These are phyloP conservation scores for Pythium oligandrum DNA, from an alignment of 352 stramenopile genomes.

Conservation along the genomic window DNA sequence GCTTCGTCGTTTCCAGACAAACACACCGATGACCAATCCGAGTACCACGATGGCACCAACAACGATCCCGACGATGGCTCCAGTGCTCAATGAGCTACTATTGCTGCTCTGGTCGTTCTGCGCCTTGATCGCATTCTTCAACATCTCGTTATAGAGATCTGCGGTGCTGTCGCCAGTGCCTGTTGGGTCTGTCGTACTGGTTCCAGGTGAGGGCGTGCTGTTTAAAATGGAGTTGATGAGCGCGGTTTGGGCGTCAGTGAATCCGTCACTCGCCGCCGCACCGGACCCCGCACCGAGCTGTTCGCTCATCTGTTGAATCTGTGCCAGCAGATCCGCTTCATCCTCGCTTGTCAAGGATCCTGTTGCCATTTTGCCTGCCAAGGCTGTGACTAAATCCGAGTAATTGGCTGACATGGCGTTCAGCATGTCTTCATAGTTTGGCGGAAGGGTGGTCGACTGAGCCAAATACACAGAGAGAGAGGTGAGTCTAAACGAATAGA, in stretches of 20 bases:
- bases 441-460: background rate
- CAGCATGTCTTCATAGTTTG: background rate
- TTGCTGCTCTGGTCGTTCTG: background rate
- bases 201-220: no score
- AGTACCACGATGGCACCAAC: background rate
- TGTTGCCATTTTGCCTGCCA: no score
- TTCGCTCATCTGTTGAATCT: background rate
- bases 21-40: background rate
- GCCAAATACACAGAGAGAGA: background rate
- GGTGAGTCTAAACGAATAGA: background rate
- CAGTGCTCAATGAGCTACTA: background rate
- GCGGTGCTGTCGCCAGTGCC: background rate
- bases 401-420: background rate
- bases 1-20: background rate
- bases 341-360: background rate
- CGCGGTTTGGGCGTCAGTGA: no score
- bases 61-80: constrained; percentile 1
- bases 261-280: no score
- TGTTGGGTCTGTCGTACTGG: no score
- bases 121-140: background rate
- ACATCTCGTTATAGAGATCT: background rate
- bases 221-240: no score
- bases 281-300: no score
- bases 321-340: background rate
- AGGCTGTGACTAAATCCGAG: background rate